A percentile compares a stretch with the other conserved stretches of the same genome.
Evolutionary conservation across 78 protist genomes (phyloP).

Genomic region (Emiliania huxleyi): DNA sequence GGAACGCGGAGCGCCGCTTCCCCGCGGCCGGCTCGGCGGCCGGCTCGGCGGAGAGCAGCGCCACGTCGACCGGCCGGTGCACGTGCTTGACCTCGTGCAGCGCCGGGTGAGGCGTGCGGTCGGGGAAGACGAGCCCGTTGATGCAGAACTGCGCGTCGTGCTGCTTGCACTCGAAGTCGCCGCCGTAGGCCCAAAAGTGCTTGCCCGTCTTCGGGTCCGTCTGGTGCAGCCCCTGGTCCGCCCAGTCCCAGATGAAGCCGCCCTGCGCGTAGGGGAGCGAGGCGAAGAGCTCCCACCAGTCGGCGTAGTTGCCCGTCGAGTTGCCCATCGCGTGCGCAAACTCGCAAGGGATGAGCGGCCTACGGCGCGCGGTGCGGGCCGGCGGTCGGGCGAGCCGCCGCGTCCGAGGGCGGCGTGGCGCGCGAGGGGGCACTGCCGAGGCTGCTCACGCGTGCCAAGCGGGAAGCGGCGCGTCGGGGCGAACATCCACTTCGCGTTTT

Average conservation of each 20-base stretch:
- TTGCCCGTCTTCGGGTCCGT: neutral
- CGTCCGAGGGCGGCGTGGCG: too few species aligned
- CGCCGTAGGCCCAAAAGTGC: constrained; percentile 46
- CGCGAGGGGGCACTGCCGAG: too few species aligned
- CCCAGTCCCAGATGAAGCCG: constrained; percentile 58
- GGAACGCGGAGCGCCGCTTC: neutral
- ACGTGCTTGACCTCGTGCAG: constrained; percentile 7
- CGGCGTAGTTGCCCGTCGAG: constrained; percentile 22
- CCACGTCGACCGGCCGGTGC: neutral
- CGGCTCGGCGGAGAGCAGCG: neutral
- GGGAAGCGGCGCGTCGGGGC: neutral
- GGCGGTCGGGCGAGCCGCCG: too few species aligned
- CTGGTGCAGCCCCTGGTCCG: constrained; percentile 38
- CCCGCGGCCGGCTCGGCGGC: neutral
- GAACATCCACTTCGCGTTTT: neutral
- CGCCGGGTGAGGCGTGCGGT: constrained; percentile 41
- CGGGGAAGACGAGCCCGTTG: constrained; percentile 45
- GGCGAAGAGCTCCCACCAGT: constrained; percentile 20
- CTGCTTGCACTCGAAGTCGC: neutral
- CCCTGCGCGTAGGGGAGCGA: constrained; percentile 3
- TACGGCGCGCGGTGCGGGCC: too few species aligned
- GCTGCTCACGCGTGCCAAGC: neutral
- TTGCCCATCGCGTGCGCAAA: constrained; percentile 51
- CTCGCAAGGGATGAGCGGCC: constrained; percentile 46
- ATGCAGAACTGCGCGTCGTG: constrained; percentile 41